Conservation (phyloP, 2,329 filamentous ascomycete species). For the Pseudogymnoascus sp. region DNA sequence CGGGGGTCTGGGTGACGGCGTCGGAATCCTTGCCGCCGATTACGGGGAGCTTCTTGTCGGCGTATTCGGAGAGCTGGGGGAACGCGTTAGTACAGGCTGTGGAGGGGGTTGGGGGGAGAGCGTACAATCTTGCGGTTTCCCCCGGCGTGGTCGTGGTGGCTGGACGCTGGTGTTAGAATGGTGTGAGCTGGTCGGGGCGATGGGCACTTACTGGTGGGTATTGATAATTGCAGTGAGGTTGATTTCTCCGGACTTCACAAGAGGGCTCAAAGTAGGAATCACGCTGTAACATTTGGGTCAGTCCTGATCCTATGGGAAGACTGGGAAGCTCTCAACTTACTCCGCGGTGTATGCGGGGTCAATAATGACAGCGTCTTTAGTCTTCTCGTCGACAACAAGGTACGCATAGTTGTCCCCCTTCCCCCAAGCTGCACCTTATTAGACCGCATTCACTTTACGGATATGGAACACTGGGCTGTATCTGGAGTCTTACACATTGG, state of each 20-base stretch:
- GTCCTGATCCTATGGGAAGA: neutral
- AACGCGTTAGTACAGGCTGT: neutral
- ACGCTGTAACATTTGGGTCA: constrained; percentile 37
- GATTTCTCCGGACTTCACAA: constrained; percentile 62
- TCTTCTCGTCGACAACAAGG: constrained; percentile 68
- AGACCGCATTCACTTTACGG: constrained; percentile 11
- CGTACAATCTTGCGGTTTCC: constrained; percentile 76
- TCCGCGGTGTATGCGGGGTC: constrained; percentile 74
- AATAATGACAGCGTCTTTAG: constrained; percentile 69
- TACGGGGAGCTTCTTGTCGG: constrained; percentile 45
- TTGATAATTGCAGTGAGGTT: constrained; percentile 88
- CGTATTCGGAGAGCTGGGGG: constrained; percentile 22
- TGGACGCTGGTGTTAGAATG: constrained; percentile 30
- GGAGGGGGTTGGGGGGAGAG: constrained; percentile 9
- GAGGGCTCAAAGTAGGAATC: constrained; percentile 59
- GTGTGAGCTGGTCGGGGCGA: neutral
- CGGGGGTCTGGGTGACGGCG: constrained; percentile 68
- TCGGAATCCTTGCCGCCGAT: constrained; percentile 85
- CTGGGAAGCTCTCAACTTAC: constrained; percentile 37
- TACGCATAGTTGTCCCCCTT: constrained; percentile 79
- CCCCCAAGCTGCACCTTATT: constrained; percentile 54
- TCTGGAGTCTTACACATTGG: constrained; percentile 64
- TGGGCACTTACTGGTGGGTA: constrained; percentile 74
- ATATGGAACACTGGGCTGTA: neutral
- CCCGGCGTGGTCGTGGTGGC: constrained; percentile 90